Evolutionary conservation across 1,139 yeast species (phyloP).

Genomic region (Yamadazyma conglobata): DNA sequence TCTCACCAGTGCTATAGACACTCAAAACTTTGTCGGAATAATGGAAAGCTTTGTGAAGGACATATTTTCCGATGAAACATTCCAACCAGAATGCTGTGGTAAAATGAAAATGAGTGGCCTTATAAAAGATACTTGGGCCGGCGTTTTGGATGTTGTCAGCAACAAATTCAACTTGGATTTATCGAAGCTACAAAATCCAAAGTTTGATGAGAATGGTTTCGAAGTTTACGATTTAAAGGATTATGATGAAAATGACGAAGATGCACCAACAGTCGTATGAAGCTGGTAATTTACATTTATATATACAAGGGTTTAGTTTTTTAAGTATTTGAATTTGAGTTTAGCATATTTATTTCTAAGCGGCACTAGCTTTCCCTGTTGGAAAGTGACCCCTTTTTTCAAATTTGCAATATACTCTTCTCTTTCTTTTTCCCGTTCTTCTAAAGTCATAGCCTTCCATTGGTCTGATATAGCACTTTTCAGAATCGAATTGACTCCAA

Average conservation of each 20-base stretch:
- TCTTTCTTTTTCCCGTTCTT: constrained; percentile 9
- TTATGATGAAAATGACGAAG: constrained; percentile 27
- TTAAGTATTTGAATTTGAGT: constrained; percentile 3
- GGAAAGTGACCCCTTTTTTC: constrained; percentile 28
- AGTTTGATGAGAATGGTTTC: constrained; percentile 18
- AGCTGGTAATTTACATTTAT: neutral
- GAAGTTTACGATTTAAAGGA: constrained; percentile 23
- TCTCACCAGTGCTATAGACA: constrained; percentile 17
- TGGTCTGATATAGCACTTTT: constrained; percentile 6
- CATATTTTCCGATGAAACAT: constrained; percentile 13
- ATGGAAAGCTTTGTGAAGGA: constrained; percentile 22
- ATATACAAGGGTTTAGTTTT: constrained; percentile 1
- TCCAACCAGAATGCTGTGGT: constrained; percentile 19
- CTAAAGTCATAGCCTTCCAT: constrained; percentile 27
- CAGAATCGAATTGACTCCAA: constrained; percentile 9
- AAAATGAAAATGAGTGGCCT: constrained; percentile 21
- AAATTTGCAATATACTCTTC: constrained; percentile 27
- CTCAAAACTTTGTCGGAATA: constrained; percentile 14
- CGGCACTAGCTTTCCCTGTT: constrained; percentile 24
- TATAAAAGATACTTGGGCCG: constrained; percentile 19
- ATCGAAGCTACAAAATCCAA: constrained; percentile 7
- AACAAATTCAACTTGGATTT: constrained; percentile 19
- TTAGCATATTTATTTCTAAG: constrained; percentile 9
- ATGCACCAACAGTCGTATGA: constrained; percentile 25
- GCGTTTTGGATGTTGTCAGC: constrained; percentile 9